Base-by-base conservation (phyloP, 1,284 basidiomycete species). In the Ustilago loliicola region DNA sequence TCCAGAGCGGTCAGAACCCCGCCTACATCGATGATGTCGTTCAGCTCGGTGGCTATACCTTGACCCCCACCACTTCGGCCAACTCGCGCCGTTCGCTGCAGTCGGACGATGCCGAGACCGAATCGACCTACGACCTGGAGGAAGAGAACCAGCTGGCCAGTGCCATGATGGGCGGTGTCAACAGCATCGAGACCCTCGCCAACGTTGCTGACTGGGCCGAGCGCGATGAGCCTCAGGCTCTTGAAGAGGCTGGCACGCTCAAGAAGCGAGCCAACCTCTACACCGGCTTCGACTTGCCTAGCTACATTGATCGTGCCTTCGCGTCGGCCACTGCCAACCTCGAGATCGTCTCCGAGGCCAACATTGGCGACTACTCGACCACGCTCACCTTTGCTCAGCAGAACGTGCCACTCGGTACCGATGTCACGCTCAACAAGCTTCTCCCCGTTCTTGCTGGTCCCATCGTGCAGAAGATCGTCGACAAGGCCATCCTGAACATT, bases 381-480 rank as follows among this genome's bases (percentile, higher is more conserved):
- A 88, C 88, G 17, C 85, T 94, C 63, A 87, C 89, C 30, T 93
- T 92, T 82, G 89, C 89, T 7, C 93, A 94, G 82, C 61, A 65
- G 45, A 63, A 87, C 56, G 89, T 93, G 27, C 89, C 90, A 2
- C 91, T 91, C 27, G 83, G 86, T 36, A 93, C 92, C 1, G 93
- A 92, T 81, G 84, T 89, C 15, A 91, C 88, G 61, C 87, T 93
- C 63, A 88, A 92, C 81, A 84, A 91, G 56, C 89, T 94, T 55
- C 88, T 94, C 9, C 93, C 92, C 9, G 86, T 92, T 52, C 89
- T 94, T 58, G 92, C 93, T 1, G 88, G 90, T 66, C 93, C 93
- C 3, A 93, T 94, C 68, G 93, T 93, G n/a, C 92, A 94, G 85
- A 91, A 90, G 77, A 90, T 94, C 71, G 91, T 94, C 47, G 88